A percentile compares a stretch with the other conserved stretches of the same genome.
These are phyloP conservation scores for Cladobotryum protrusum DNA, from an alignment of 2,329 filamentous ascomycete species.

Conservation along the genomic window DNA sequence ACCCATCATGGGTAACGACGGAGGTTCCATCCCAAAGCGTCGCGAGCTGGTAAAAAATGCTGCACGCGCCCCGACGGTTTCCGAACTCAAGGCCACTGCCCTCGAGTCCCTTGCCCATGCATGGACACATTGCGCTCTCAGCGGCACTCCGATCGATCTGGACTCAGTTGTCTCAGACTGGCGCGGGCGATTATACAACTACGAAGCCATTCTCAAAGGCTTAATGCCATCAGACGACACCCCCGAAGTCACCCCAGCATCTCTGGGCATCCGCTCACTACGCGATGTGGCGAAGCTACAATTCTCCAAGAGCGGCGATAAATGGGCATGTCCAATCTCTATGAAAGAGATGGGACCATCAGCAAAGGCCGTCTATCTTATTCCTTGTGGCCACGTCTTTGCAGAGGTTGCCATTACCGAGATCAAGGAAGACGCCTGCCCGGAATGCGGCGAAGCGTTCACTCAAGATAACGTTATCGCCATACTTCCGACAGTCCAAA, in stretches of 20 bases:
- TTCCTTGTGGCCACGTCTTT: conserved; percentile 94
- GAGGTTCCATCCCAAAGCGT: conserved; percentile 90
- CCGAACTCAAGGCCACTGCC: conserved; percentile 82
- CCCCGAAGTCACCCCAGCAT: conserved; percentile 37
- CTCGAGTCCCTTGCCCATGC: conserved; percentile 79
- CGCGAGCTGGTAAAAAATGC: conserved; percentile 94
- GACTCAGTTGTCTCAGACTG: conserved; percentile 78
- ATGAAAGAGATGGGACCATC: conserved; percentile 76
- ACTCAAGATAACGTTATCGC: conserved; percentile 70
- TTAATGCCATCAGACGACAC: conserved; percentile 56
- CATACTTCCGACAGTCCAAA: conserved; percentile 65
- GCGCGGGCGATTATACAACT: conserved; percentile 84
- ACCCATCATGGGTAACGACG: conserved; percentile 84
- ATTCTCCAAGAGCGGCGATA: conserved; percentile 50
- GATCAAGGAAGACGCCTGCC: conserved; percentile 57
- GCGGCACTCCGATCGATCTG: conserved; percentile 62
- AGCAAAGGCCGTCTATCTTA: conserved; percentile 78
- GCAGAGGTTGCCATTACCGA: conserved; percentile 79
- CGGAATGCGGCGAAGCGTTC: conserved; percentile 72
- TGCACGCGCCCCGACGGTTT: conserved; percentile 71
- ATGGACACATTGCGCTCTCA: conserved; percentile 86
- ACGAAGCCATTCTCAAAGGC: conserved; percentile 73
- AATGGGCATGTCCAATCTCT: conserved; percentile 80
- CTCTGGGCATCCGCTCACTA: conserved; percentile 65
- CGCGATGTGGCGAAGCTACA: conserved; percentile 84